phyloP scores from a whole-genome alignment of 768 basidiomycete species.

The Rhodotorula babjevae region DNA sequence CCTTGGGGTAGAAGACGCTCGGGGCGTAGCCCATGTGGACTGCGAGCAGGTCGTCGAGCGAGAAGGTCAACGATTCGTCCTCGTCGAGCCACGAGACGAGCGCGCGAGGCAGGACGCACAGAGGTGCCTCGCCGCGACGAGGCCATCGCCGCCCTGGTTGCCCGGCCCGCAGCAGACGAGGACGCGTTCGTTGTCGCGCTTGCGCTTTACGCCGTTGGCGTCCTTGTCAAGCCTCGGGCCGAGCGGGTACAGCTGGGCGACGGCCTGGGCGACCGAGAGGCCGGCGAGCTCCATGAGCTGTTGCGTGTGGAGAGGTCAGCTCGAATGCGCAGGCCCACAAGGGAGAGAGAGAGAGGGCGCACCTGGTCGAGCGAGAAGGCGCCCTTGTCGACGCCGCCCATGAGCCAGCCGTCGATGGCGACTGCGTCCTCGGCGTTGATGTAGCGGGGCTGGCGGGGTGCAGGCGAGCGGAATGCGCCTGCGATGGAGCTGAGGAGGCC shows the following conservation, averaged over 20 bases:
- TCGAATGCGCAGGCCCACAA: not conserved
- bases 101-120: slow-evolving; percentile 51
- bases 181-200: slow-evolving; percentile 61
- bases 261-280: slow-evolving; percentile 80
- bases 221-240: slow-evolving; percentile 21
- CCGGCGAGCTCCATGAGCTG: slow-evolving; percentile 97
- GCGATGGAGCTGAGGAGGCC: not conserved
- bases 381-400: slow-evolving; percentile 60
- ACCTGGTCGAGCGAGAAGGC: slow-evolving; percentile 94
- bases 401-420: slow-evolving; percentile 90
- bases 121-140: slow-evolving; percentile 92
- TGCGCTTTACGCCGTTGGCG: slow-evolving; percentile 46
- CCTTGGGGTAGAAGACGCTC: slow-evolving; percentile 90
- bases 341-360: slow-evolving; percentile 13
- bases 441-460: not conserved
- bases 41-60: slow-evolving; percentile 43
- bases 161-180: slow-evolving; percentile 97
- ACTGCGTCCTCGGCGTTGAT: slow-evolving; percentile 32
- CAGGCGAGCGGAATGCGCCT: slow-evolving; percentile 1
- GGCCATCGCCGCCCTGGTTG: slow-evolving; percentile 93
- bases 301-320: not conserved
- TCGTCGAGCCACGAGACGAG: too few relatives aligned
- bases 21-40: slow-evolving; percentile 90
- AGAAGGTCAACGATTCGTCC: too few relatives aligned
- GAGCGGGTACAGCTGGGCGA: slow-evolving; percentile 69